Percentiles rank a stretch among this genome's conserved stretches.
phyloP scores from a whole-genome alignment of 495 filamentous ascomycete species.

The Penicillium waksmanii region DNA sequence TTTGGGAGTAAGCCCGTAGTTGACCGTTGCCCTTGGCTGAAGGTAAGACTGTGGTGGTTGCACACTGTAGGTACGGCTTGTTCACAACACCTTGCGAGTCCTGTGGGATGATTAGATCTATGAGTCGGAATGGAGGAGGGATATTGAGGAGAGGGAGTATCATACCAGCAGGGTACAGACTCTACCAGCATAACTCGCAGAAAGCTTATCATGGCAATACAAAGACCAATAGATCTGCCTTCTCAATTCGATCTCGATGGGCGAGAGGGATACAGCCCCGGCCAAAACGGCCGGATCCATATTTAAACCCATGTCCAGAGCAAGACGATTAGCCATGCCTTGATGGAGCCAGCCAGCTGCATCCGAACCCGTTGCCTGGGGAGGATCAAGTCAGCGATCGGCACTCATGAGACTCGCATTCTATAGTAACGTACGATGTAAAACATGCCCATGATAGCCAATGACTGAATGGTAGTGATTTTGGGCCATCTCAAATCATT shows the following conservation, averaged over 20 bases:
- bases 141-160: neutral
- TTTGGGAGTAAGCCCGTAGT: constrained; percentile 20
- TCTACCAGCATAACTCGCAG: constrained; percentile 35
- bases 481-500: constrained; percentile 58
- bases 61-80: constrained; percentile 27
- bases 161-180: constrained; percentile 37
- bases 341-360: constrained; percentile 36
- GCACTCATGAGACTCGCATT: too few species aligned
- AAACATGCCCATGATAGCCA: constrained; percentile 66
- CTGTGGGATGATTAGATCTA: constrained; percentile 9
- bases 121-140: neutral
- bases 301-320: constrained; percentile 35
- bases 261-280: constrained; percentile 23
- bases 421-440: constrained; percentile 27
- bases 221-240: constrained; percentile 37
- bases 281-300: constrained; percentile 32
- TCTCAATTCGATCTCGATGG: constrained; percentile 33
- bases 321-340: constrained; percentile 34
- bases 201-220: constrained; percentile 37
- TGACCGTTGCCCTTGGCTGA: constrained; percentile 28
- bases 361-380: constrained; percentile 33
- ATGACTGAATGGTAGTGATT: constrained; percentile 77
- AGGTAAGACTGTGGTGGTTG: constrained; percentile 15
- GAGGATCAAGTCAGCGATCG: neutral
- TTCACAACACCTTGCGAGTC: constrained; percentile 36